These are phyloP conservation scores for Zygoascus flipseniorum DNA, from an alignment of 805 yeast genomes.

Conservation along the genomic window DNA sequence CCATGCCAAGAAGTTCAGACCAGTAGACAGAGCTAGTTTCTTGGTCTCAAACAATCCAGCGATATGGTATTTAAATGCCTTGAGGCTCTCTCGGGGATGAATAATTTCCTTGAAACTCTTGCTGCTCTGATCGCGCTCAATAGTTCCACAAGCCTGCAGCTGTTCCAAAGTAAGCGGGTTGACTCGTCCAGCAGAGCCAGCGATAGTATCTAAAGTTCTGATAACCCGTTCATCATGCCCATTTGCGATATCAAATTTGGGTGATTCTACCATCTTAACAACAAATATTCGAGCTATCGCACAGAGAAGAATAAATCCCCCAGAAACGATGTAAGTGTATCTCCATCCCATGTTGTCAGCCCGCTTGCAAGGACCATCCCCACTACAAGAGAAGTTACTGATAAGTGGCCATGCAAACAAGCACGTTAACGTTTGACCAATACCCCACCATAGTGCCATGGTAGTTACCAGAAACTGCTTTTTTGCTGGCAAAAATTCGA, in stretches of 20 bases:
- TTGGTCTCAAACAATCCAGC: conserved; percentile 40
- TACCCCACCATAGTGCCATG: conserved; percentile 55
- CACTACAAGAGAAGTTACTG: conserved; percentile 40
- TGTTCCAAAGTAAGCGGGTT: conserved; percentile 41
- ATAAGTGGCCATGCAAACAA: conserved; percentile 50
- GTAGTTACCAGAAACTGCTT: conserved; percentile 45
- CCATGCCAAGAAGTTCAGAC: conserved; percentile 46
- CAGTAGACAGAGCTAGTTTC: conserved; percentile 36
- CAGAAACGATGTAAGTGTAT: conserved; percentile 46
- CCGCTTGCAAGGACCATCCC: conserved; percentile 37
- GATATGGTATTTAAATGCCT: conserved; percentile 31
- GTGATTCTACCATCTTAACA: conserved; percentile 44
- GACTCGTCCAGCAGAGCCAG: conserved; percentile 37
- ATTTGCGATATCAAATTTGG: conserved; percentile 44
- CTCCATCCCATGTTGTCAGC: conserved; percentile 53
- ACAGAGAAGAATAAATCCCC: conserved; percentile 42
- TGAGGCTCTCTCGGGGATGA: conserved; percentile 15
- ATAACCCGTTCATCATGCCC: conserved; percentile 46
- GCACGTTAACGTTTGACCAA: conserved; percentile 49
- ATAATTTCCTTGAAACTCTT: conserved; percentile 9
- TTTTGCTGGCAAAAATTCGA: conserved; percentile 45
- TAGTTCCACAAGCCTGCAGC: conserved; percentile 38
- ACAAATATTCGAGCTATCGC: conserved; percentile 42
- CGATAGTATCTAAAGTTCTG: conserved; percentile 38
- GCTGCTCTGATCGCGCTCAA: conserved; percentile 17